phyloP scores from a whole-genome alignment of 1,139 yeast genomes.

The Saccharomyces hybrid region DNA sequence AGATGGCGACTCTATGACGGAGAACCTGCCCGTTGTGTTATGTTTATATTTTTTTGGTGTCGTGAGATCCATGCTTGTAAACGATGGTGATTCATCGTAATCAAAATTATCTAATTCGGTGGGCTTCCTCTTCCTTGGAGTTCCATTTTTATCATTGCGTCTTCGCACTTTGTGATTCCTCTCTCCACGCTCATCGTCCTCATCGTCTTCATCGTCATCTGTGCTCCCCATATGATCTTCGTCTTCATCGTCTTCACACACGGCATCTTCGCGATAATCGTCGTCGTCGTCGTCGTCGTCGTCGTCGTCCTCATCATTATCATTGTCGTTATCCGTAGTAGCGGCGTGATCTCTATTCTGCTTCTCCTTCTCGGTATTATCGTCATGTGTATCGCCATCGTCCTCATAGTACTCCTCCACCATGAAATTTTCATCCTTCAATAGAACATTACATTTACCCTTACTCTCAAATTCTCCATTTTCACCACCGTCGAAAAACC shows the following conservation, averaged over 20 bases:
- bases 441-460: neutral
- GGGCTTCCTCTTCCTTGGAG: conserved; percentile 22
- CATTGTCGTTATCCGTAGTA: conserved; percentile 10
- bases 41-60: conserved; percentile 24
- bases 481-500: conserved; percentile 4
- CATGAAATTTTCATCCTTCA: conserved; percentile 13
- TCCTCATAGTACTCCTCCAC: conserved; percentile 25
- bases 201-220: conserved; percentile 9
- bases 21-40: neutral
- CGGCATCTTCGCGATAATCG: conserved; percentile 14
- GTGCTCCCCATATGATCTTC: conserved; percentile 15
- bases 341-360: neutral
- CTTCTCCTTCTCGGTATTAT: conserved; percentile 7
- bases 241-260: conserved; percentile 16
- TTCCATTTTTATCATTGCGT: conserved; percentile 5
- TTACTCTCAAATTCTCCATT: conserved; percentile 3
- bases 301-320: conserved; percentile 1
- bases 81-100: conserved; percentile 9
- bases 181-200: conserved; percentile 9
- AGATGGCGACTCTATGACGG: neutral
- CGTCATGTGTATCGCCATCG: conserved; percentile 11
- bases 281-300: conserved; percentile 12
- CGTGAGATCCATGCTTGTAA: conserved; percentile 7
- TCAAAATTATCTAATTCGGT: conserved; percentile 24
- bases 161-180: neutral